Evolutionary conservation across 371 early-diverging fungal genomes (phyloP), one percentile per base, ranked within the genome.

Genomic region (Mortierella sp.): DNA sequence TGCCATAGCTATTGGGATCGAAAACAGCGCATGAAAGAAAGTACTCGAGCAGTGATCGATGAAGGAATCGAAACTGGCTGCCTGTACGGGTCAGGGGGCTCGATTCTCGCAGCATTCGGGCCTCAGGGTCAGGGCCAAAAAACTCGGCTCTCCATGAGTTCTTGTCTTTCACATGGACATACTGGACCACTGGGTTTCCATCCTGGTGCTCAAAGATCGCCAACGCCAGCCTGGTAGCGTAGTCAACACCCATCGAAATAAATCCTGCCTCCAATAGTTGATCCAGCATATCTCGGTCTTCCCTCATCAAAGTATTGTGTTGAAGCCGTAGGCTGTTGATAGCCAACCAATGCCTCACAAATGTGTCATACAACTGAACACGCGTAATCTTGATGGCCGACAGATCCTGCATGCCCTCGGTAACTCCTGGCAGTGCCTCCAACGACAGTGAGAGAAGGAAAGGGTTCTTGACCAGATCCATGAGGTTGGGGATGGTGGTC

Each of bases 401-500:
- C 6, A 75, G 68, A 7, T 63, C 49, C 3, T 35, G 24, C 21
- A 29, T 14, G 0, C 8, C 18, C 11, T 41, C 24, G 0, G 48
- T 46, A 0, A 75, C 41, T 4, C 35, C 3, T 21, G 75, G 70
- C 4, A 75, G 44, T 2, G 68, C 70, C 24, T 60, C 60, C 38
- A 75, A 29, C 0, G 3, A 70, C 18, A 7, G 35, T 35, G 35
- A 70, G 10, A 10, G 35, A 75, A 51, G 4, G n/a, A 75, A 75
- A 0, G 75, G 75, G 8, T 65, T 75, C 54, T 38, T 48, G 46
- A 70, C 49, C n/a, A 75, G 51, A 7, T 75, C 75, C 51, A 68
- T 51, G n/a, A 75, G 32, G 41, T 68, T 75, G 55, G 70, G 70
- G 16, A 75, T 35, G 21, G 7, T 10, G n/a, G n/a, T 43, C 43